phyloP scores from a whole-genome alignment of 208 protist species.

The Histomonas meleagridis region DNA sequence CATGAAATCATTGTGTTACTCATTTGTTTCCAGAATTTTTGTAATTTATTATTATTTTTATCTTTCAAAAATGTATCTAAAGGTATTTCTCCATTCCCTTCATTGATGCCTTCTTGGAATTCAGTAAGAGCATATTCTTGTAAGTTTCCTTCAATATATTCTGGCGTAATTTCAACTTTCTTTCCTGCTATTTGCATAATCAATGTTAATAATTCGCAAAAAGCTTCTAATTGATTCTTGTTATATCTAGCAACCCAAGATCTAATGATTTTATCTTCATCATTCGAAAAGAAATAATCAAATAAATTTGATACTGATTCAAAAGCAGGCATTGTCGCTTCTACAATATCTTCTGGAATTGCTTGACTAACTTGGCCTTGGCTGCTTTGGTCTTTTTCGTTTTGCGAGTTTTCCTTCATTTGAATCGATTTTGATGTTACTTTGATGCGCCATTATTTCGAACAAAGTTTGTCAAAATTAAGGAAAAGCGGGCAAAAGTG shows the following conservation, averaged over 20 bases:
- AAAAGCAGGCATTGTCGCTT: no score
- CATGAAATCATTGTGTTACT: not conserved
- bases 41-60: not conserved
- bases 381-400: no score
- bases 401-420: no score
- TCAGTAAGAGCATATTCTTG: not conserved
- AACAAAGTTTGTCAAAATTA: no score
- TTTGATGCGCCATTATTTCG: no score
- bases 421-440: no score
- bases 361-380: no score
- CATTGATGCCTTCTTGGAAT: not conserved
- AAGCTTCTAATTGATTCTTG: not conserved
- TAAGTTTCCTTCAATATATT: not conserved
- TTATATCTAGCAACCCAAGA: not conserved
- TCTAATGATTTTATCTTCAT: not conserved
- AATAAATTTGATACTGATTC: no score
- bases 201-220: not conserved
- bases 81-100: not conserved
- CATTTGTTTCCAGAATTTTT: not conserved
- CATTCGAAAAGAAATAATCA: not conserved
- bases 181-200: not conserved
- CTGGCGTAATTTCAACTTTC: not conserved
- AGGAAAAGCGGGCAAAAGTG: no score
- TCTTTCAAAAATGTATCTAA: not conserved
- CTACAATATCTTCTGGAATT: no score